These are phyloP conservation scores for Fusarium proliferatum DNA, from an alignment of 2,329 filamentous ascomycete species.

Conservation along the genomic window DNA sequence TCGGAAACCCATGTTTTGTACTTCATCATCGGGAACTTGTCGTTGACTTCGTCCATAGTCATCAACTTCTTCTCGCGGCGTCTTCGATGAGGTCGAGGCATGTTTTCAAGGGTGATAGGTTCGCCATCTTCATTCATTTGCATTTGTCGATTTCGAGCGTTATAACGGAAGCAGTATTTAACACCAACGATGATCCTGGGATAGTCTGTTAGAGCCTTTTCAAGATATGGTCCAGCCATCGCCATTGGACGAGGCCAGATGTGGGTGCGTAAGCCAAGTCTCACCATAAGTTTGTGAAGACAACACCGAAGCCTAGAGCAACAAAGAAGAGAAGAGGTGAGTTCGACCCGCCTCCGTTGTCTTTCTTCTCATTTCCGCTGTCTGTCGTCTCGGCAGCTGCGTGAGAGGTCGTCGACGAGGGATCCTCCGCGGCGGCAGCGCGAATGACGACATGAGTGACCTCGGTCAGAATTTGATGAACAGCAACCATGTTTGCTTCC, in stretches of 20 bases:
- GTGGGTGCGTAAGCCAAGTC: constrained; percentile 46
- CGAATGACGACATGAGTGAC: constrained; percentile 43
- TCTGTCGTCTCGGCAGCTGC: constrained; percentile 32
- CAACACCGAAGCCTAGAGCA: constrained; percentile 94
- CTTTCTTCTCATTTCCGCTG: constrained; percentile 19
- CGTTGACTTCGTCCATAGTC: constrained; percentile 99
- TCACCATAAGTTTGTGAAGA: constrained; percentile 98
- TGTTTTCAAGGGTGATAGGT: constrained; percentile 85
- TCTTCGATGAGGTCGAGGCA: constrained; percentile 86
- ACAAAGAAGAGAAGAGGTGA: constrained; percentile 80
- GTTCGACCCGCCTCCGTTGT: constrained; percentile 49
- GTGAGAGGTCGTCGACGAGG: constrained; percentile 35
- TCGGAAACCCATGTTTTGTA: constrained; percentile 95
- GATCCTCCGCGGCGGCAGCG: constrained; percentile 34
- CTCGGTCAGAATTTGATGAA: constrained; percentile 42
- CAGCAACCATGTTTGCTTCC: constrained; percentile 41
- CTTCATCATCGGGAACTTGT: constrained; percentile 93
- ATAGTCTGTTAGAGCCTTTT: constrained; percentile 42
- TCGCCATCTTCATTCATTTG: constrained; percentile 85
- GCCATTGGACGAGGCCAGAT: constrained; percentile 66
- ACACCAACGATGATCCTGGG: constrained; percentile 98
- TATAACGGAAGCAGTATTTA: constrained; percentile 99
- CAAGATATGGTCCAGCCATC: constrained; percentile 51
- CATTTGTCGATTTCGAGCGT: constrained; percentile 87
- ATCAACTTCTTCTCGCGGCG: constrained; percentile 98